Base-by-base conservation (phyloP, 169 alveolate genomes). In the Plasmodium coatneyi region DNA sequence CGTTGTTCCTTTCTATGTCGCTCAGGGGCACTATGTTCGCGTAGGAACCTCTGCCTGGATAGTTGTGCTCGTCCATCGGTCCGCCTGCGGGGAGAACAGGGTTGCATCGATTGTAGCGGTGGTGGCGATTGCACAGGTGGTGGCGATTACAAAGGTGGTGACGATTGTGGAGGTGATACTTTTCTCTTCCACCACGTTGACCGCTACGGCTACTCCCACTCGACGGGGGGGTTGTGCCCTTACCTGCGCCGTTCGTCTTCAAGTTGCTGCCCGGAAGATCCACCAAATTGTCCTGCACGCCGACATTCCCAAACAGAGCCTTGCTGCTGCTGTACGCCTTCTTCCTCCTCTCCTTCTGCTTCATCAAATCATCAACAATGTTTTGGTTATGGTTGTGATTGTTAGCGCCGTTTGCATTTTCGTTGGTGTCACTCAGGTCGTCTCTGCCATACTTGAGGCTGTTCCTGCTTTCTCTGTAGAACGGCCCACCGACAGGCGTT, bases 1-100 rank as follows among this genome's bases (percentile, higher is more conserved):
- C 74, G 16, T 70, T 83, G 76, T 83, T 70, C 78, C 92, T 83
- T 76, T 86, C 93, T 52, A 54, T 30, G 39, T 86, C 93, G 16
- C 80, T 86, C 19, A 86, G 60, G 0, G 93, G 93, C 14, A 86
- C 39, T 52, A 86, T 52, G 80, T 86, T 86, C 43, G 60, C 80
- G 43, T 74, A 86, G 56, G 39, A 60, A 3, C 34, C 70, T 34
- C 66, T 54, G 25, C 81, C 7, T 1, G 41, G 46, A 19, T 74
- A 49, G 16, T 16, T 49, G 9, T 56, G 36, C 71, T 82, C 80
- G 43, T 76, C 86, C 30, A 70, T 36, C 41, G 60, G 39, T 36
- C 93, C 86, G 14, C 66, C 86, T n/a, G 93, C 39, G 41, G 30
- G 7, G 41, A 74, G 66, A 3, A n/a, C n/a, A n/a, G 79, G 86